Evolutionary conservation across 805 yeast genomes (phyloP), one percentile per base, ranked within the genome.

Genomic region (Wickerhamia fluorescens): DNA sequence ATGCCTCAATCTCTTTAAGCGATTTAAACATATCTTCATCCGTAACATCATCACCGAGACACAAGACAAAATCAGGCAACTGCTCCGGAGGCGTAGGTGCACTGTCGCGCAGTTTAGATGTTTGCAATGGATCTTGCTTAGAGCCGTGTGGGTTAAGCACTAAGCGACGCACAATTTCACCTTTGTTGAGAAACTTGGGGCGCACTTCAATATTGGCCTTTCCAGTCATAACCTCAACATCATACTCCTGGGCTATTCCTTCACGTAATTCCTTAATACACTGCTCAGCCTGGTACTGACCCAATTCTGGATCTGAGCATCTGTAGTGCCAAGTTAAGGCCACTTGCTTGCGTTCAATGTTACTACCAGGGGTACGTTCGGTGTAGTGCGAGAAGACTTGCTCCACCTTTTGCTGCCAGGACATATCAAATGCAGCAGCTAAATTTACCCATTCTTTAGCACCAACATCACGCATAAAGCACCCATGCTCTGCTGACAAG

Each of bases 321-420:
- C 99, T 74, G 52, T 89, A 92, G 57, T 92, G 99, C 99, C 99
- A 92, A 2, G 97, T 89, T 30, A 92, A 58, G 1, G 98, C 97
- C 11, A 89, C 95, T 45, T 86, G 78, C 54, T 92, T 92, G 45
- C 70, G 70, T 56, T 92, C 99, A 28, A 83, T 78, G 40, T 71
- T 71, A 1, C 96, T 70, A 6, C 96, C 96, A 2, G 95, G 96
- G 0, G 98, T 92, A 38, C 78, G 77, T 25, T 80, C 89, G 1
- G 96, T 86, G 54, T 75, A 87, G 25, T 73, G 63, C 30, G 63
- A 71, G 62, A 83, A 84, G 3, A 84, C 74, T 16, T 75, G 77
- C 31, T 75, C 75, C 10, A 87, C 97, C 31, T 73, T 75, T n/a
- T 58, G 51, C 56, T 87, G 95, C 99, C 99, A 92, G 15, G 87